phyloP scores from a whole-genome alignment of 1,284 basidiomycete species.

The Heterobasidion occidentale region DNA sequence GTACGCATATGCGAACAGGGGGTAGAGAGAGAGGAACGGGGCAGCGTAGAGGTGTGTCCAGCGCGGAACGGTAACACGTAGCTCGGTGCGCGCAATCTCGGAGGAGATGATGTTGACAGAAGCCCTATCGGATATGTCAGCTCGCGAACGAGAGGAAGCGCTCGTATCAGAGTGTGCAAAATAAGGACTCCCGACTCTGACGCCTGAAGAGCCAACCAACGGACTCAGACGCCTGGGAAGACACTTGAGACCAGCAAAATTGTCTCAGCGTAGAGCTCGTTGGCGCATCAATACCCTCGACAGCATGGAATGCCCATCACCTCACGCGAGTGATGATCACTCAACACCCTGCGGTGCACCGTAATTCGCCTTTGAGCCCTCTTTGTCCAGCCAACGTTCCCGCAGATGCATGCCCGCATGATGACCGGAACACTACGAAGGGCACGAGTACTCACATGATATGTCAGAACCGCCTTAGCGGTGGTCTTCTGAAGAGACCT shows the following conservation, averaged over 20 bases:
- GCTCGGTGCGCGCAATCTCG: slow-evolving; percentile 77
- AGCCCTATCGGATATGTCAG: slow-evolving; percentile 21
- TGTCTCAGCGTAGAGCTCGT: too few species aligned
- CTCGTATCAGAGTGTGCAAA: neutral
- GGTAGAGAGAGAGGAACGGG: slow-evolving; percentile 85
- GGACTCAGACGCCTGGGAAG: too few species aligned
- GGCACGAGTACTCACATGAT: neutral
- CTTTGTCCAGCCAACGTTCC: neutral
- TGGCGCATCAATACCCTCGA: too few species aligned
- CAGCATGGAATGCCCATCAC: too few species aligned
- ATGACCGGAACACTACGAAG: neutral
- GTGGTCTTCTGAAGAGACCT: neutral
- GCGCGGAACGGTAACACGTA: slow-evolving; percentile 78
- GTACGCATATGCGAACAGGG: slow-evolving; percentile 88
- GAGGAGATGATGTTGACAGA: slow-evolving; percentile 67
- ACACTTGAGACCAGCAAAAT: too few species aligned
- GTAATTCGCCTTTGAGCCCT: too few species aligned
- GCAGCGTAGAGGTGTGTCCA: slow-evolving; percentile 77
- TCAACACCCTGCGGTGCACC: too few species aligned
- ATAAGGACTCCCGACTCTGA: neutral
- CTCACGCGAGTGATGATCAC: too few species aligned
- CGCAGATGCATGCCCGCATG: neutral
- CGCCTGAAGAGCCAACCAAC: too few species aligned
- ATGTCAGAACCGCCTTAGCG: neutral
- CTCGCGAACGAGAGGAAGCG: neutral